Conservation (phyloP, 495 filamentous ascomycete species). For the Penicillium pancosmium region DNA sequence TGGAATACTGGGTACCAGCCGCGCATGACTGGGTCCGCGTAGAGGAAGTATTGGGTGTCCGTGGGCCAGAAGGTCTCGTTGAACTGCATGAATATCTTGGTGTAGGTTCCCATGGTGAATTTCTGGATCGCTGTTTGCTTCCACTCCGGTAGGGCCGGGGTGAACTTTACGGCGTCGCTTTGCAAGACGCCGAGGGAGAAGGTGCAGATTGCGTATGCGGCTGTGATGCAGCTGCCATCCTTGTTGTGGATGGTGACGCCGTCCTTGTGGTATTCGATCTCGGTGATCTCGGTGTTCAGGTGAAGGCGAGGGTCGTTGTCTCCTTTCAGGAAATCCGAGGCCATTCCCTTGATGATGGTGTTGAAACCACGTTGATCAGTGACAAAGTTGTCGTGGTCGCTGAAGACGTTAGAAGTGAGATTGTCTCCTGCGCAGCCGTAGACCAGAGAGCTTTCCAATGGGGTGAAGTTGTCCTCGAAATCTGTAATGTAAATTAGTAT, state of each 20-base stretch:
- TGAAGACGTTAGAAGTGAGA: slow-evolving; percentile 50
- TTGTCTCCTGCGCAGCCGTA: slow-evolving; percentile 51
- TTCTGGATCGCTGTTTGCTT: slow-evolving; percentile 67
- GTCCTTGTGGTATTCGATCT: slow-evolving; percentile 55
- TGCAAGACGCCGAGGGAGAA: slow-evolving; percentile 74
- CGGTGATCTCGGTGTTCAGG: slow-evolving; percentile 63
- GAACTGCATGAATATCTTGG: slow-evolving; percentile 79
- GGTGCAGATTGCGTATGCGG: slow-evolving; percentile 60
- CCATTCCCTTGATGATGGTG: slow-evolving; percentile 61
- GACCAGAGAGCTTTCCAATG: slow-evolving; percentile 50
- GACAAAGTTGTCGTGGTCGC: slow-evolving; percentile 69
- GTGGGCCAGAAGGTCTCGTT: slow-evolving; percentile 70
- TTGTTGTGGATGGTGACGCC: slow-evolving; percentile 61
- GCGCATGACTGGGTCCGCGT: slow-evolving; percentile 62
- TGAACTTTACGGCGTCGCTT: slow-evolving; percentile 62
- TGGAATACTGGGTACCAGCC: slow-evolving; percentile 77
- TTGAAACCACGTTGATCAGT: slow-evolving; percentile 70
- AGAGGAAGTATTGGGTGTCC: slow-evolving; percentile 71
- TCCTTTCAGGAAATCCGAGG: slow-evolving; percentile 57
- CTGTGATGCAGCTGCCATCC: slow-evolving; percentile 62
- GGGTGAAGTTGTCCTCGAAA: slow-evolving; percentile 57
- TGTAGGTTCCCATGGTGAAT: slow-evolving; percentile 77
- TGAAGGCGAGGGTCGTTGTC: slow-evolving; percentile 59
- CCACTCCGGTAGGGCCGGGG: slow-evolving; percentile 65
- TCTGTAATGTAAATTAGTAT: too few species aligned